These are phyloP conservation scores for Neonothopanus nambi DNA, from an alignment of 1,284 basidiomycete species.

Conservation along the genomic window DNA sequence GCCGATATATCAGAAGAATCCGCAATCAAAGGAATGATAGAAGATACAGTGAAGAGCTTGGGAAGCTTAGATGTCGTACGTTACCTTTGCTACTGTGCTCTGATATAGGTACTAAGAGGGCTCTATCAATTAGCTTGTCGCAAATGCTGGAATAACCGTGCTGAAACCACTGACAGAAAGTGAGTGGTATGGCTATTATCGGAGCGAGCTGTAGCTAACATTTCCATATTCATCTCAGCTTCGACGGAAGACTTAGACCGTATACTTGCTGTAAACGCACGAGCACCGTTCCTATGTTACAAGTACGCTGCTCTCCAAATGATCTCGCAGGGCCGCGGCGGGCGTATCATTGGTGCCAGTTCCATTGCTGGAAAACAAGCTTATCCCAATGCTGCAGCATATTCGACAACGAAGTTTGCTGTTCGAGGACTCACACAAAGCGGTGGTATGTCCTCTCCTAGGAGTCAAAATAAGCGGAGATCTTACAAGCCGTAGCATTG, in stretches of 20 bases:
- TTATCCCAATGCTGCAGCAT: constrained; percentile 2
- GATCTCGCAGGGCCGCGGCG: constrained; percentile 8
- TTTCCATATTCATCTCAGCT: neutral
- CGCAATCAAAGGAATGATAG: constrained; percentile 35
- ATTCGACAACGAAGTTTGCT: constrained; percentile 27
- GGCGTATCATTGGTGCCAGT: constrained; percentile 10
- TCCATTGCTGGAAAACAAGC: constrained; percentile 1
- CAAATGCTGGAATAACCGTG: constrained; percentile 35
- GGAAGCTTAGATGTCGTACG: constrained; percentile 39
- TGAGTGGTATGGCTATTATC: constrained; percentile 9
- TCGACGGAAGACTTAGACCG: neutral
- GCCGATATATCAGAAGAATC: constrained; percentile 36
- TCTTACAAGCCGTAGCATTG: constrained; percentile 20
- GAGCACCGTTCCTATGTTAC: neutral
- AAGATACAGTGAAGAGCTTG: constrained; percentile 28
- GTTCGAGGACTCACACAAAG: constrained; percentile 24
- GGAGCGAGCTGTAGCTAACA: neutral
- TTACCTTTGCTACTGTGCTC: too few relatives aligned
- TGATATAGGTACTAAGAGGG: too few relatives aligned
- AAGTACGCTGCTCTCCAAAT: constrained; percentile 7
- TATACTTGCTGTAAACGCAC: neutral
- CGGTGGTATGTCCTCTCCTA: constrained; percentile 1
- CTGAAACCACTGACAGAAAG: constrained; percentile 28
- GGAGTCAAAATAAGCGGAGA: too few relatives aligned
- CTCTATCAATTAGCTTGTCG: constrained; percentile 36